Evolutionary conservation across 441 rosid genomes (phyloP).

Genomic region (Pelargonium cotyledonis): DNA sequence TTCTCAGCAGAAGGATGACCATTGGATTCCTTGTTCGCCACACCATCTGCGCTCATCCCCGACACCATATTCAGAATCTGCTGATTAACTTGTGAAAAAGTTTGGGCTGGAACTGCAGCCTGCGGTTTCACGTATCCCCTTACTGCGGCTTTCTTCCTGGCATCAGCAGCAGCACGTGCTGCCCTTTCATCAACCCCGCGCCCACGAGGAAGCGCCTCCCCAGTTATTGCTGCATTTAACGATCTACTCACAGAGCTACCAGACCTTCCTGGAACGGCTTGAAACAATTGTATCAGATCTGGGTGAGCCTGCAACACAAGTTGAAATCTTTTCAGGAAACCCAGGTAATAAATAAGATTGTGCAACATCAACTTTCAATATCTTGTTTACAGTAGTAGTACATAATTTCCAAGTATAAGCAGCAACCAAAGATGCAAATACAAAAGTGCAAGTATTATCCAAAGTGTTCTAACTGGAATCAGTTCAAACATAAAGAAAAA

Average conservation of each 20-base stretch:
- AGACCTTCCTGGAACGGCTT: slow-evolving; percentile 74
- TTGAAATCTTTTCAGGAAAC: no score
- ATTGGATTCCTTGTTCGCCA: slow-evolving; percentile 42
- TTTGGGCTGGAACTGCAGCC: slow-evolving; percentile 71
- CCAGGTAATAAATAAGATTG: no score
- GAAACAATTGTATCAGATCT: slow-evolving; percentile 79
- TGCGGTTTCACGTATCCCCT: slow-evolving; percentile 66
- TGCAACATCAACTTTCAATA: no score
- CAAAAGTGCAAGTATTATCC: no score
- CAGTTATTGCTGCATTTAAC: slow-evolving; percentile 54
- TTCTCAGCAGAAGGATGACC: slow-evolving; percentile 27
- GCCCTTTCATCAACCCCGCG: slow-evolving; percentile 94
- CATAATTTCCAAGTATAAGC: no score
- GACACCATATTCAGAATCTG: slow-evolving; percentile 60
- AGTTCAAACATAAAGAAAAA: slow-evolving; percentile 5
- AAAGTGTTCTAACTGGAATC: no score
- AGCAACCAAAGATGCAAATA: no score
- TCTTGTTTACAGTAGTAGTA: no score
- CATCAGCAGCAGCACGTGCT: slow-evolving; percentile 96
- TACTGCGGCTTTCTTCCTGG: slow-evolving; percentile 90
- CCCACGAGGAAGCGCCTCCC: slow-evolving; percentile 65
- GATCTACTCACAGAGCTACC: slow-evolving; percentile 52
- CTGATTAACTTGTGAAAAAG: slow-evolving; percentile 67
- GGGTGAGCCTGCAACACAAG: slow-evolving; percentile 61
- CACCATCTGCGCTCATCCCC: slow-evolving; percentile 42